Evolutionary conservation across 306 rosid genomes (phyloP), one percentile per base, ranked within the genome.

Genomic region (Gastrolobium villosum): DNA sequence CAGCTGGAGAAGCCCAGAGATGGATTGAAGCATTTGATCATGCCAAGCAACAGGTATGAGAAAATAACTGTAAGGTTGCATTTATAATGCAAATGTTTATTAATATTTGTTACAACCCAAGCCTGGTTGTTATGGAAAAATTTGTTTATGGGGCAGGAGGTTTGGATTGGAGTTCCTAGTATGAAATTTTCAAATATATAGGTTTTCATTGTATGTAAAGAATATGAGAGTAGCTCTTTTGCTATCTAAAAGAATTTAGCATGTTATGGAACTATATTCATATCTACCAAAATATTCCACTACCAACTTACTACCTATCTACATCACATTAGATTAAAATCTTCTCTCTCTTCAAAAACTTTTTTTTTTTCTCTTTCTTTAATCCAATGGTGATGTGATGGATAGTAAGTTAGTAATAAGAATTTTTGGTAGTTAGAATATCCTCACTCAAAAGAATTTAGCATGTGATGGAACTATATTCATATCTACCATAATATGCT

Each of bases 11-110:
- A 61, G 89, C 89, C 37, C 91, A 79, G 4, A 89, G 82, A 75
- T 94, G 99, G 99, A 83, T 90, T 70, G 99, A 92, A 69, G 99
- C 99, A 40, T 90, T 94, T 88, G 91, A 90, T 59, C 95, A 94
- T 26, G 97, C 99, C 77, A 92, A 88, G 87, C 97, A 92, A 37
- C 92, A 88, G 97, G 99, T 92, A 89, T 49, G 39, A 75, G 52
- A 79, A 77, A 65, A 65, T 72, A 77, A 39, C 2, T 57, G 7
- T 49, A 52, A 79, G 40, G 11, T 74, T 78, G 5, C 10, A 37
- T 7, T 34, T 67, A 15, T 13, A 14, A 46, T 49, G 54, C 69
- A 65, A 75, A 48, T 32, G 9, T 45, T 46, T 10, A 62, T 43
- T 53, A 46, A 52, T 65, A 13, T 74, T 64, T 43, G 62, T 77